These are phyloP conservation scores for Pythium inflatum DNA, from an alignment of 352 stramenopile genomes.

Conservation along the genomic window DNA sequence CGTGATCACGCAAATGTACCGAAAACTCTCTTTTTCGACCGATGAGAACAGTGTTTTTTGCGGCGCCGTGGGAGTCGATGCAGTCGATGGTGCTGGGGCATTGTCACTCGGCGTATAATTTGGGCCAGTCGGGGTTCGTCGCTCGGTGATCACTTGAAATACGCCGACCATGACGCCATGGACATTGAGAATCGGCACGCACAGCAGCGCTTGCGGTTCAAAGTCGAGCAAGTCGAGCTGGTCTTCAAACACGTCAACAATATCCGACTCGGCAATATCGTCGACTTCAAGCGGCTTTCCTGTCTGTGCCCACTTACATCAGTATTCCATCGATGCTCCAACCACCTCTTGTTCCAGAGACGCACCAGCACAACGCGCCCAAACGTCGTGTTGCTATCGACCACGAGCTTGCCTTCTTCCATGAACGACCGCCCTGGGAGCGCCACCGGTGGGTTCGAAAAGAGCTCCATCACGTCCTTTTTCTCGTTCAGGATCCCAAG, in stretches of 20 bases:
- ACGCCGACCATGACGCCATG: constrained; percentile 62
- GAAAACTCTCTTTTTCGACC: constrained; percentile 49
- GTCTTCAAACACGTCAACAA: constrained; percentile 67
- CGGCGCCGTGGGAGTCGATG: neutral
- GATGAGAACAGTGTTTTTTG: constrained; percentile 39
- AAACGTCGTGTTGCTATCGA: constrained; percentile 70
- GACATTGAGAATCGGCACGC: constrained; percentile 71
- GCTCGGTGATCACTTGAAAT: constrained; percentile 43
- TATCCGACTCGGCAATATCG: constrained; percentile 55
- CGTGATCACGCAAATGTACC: constrained; percentile 61
- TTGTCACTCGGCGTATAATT: constrained; percentile 19
- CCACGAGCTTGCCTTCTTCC: constrained; percentile 55
- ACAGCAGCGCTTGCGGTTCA: constrained; percentile 45
- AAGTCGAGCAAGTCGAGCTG: constrained; percentile 73
- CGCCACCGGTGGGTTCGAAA: constrained; percentile 61
- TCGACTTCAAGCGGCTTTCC: constrained; percentile 56
- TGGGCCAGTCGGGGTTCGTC: constrained; percentile 26
- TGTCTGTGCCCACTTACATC: constrained; percentile 38
- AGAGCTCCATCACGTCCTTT: constrained; percentile 62
- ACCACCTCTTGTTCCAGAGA: constrained; percentile 9
- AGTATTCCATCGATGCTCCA: neutral
- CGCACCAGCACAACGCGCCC: constrained; percentile 67
- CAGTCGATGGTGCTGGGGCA: neutral
- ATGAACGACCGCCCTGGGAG: constrained; percentile 52
- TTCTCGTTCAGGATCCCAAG: constrained; percentile 67